Evolutionary conservation across 805 yeast genomes (phyloP).

Genomic region (Metschnikowia gelsemii): DNA sequence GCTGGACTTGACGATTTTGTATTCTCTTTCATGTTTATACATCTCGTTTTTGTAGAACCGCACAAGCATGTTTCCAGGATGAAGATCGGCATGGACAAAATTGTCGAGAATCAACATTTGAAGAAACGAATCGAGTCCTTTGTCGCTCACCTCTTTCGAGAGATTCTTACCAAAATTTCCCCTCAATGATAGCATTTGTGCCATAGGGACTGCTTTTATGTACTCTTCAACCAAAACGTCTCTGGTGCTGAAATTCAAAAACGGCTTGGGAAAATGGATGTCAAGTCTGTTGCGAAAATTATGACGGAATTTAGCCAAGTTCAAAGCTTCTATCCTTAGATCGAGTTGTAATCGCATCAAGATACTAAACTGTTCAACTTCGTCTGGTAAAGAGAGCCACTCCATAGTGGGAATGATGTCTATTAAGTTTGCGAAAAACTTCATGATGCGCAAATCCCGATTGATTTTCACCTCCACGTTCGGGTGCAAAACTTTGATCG

Average conservation of each 20-base stretch:
- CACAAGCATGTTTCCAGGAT: constrained; percentile 92
- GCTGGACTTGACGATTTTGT: constrained; percentile 41
- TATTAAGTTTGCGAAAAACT: constrained; percentile 67
- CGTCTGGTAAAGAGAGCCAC: constrained; percentile 94
- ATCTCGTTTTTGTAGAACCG: constrained; percentile 56
- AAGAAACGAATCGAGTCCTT: constrained; percentile 85
- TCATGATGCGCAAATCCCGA: constrained; percentile 84
- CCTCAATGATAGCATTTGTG: constrained; percentile 54
- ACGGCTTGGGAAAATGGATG: constrained; percentile 80
- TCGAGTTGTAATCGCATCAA: constrained; percentile 90
- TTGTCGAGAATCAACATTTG: constrained; percentile 92
- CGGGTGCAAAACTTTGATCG: constrained; percentile 93
- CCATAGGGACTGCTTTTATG: constrained; percentile 81
- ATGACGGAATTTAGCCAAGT: constrained; percentile 65
- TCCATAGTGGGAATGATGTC: constrained; percentile 90
- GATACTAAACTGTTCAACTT: constrained; percentile 81
- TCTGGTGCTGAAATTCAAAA: constrained; percentile 59
- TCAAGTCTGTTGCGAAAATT: constrained; percentile 61
- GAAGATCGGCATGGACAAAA: constrained; percentile 94
- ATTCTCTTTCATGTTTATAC: constrained; percentile 42
- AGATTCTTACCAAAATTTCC: constrained; percentile 48
- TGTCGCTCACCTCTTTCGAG: constrained; percentile 70
- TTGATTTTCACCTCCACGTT: constrained; percentile 66
- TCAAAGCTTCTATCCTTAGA: constrained; percentile 83
- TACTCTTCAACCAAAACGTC: constrained; percentile 83